Evolutionary conservation across 805 yeast genomes (phyloP).

Genomic region (Limtongozyma cylindracea): DNA sequence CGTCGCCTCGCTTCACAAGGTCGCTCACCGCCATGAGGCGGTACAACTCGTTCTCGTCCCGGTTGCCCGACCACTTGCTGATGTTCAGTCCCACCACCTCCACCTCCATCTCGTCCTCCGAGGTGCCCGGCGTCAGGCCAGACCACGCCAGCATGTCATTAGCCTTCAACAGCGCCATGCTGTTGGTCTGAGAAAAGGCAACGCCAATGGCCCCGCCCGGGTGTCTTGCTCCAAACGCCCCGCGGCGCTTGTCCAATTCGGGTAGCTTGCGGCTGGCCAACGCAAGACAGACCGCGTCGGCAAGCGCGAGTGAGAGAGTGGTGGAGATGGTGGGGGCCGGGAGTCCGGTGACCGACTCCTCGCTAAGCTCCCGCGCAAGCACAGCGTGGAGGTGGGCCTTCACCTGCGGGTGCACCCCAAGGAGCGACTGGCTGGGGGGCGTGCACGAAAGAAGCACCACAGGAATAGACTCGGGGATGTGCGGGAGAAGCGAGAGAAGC

Average conservation of each 20-base stretch:
- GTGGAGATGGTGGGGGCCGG: conserved; percentile 81
- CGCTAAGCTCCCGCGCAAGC: conserved; percentile 29
- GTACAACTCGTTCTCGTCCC: no score
- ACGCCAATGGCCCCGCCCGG: conserved; percentile 86
- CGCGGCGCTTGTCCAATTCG: conserved; percentile 25
- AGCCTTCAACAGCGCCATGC: no score
- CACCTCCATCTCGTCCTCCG: no score
- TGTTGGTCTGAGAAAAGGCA: conserved; percentile 11
- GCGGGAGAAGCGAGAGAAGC: conserved; percentile 27
- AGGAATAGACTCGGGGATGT: conserved; percentile 25
- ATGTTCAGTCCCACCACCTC: no score
- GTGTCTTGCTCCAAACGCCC: conserved; percentile 43
- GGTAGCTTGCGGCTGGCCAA: conserved; percentile 38
- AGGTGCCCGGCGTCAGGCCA: no score
- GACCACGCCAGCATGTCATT: no score
- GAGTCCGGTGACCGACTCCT: conserved; percentile 42
- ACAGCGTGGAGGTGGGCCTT: conserved; percentile 33
- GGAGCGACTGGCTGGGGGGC: conserved; percentile 15
- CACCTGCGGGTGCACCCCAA: conserved; percentile 24
- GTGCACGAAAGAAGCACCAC: conserved; percentile 39
- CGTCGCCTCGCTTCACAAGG: no score
- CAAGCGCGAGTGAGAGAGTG: conserved; percentile 45
- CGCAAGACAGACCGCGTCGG: conserved; percentile 61
- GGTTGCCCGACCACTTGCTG: no score
- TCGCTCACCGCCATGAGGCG: no score